Conservation (phyloP, 306 rosid genomes). For the Arachis hypogaea region DNA sequence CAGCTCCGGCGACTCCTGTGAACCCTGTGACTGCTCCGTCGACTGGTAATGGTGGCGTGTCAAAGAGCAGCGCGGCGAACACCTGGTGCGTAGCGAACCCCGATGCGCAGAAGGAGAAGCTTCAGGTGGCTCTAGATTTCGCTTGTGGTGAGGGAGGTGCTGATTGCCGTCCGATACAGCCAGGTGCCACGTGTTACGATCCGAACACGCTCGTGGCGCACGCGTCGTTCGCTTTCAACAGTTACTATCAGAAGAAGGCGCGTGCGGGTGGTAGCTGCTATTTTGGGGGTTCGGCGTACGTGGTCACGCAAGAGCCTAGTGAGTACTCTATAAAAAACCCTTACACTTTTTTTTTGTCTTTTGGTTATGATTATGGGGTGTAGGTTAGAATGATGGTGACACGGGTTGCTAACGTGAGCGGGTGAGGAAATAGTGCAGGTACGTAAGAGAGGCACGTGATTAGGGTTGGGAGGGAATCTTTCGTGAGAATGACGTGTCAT, state of each 20-base stretch:
- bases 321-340: conserved; percentile 37
- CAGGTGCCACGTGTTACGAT: conserved; percentile 70
- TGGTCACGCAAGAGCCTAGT: conserved; percentile 96
- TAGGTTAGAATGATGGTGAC: conserved; percentile 11
- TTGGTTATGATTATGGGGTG: conserved; percentile 4
- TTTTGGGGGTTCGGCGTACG: conserved; percentile 89
- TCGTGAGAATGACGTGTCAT: conserved; percentile 24
- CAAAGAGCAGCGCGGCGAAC: conserved; percentile 66
- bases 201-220: conserved; percentile 78
- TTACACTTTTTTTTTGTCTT: not conserved
- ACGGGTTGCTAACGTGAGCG: conserved; percentile 35
- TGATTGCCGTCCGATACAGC: conserved; percentile 85
- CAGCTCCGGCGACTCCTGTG: conserved; percentile 1
- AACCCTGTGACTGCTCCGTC: too few species aligned
- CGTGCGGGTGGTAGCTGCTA: conserved; percentile 85
- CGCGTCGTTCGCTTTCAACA: conserved; percentile 89
- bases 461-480: conserved; percentile 41
- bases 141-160: conserved; percentile 99
- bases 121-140: conserved; percentile 76
- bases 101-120: conserved; percentile 57
- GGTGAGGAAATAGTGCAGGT: conserved; percentile 4
- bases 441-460: conserved; percentile 52
- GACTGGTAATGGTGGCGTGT: conserved; percentile 59
- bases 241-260: conserved; percentile 78
- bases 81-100: conserved; percentile 98